phyloP scores from a whole-genome alignment of 2,329 filamentous ascomycete genomes.

The Fusarium denticulatum region DNA sequence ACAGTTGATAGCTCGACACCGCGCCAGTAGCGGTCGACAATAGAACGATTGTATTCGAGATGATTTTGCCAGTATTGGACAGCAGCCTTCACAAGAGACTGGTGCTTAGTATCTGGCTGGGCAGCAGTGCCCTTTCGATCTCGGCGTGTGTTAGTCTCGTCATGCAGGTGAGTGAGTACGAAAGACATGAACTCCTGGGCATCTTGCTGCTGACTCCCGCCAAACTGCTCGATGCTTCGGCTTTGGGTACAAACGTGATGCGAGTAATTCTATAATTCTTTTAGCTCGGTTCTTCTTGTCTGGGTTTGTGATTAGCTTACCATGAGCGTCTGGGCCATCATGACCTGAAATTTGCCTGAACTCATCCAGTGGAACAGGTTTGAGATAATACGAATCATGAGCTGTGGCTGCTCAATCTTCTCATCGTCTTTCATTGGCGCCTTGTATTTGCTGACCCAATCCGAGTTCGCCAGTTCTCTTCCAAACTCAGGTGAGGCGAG shows the following conservation, averaged over 20 bases:
- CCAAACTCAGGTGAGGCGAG: constrained; percentile 77
- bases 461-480: constrained; percentile 67
- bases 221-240: constrained; percentile 62
- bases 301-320: constrained; percentile 52
- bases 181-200: constrained; percentile 91
- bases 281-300: constrained; percentile 35
- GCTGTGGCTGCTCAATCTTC: constrained; percentile 62
- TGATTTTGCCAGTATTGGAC: constrained; percentile 80
- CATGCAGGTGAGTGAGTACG: constrained; percentile 80
- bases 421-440: constrained; percentile 72
- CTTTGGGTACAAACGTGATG: constrained; percentile 49
- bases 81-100: constrained; percentile 64
- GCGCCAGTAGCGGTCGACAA: constrained; percentile 82
- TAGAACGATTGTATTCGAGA: constrained; percentile 74
- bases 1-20: constrained; percentile 78
- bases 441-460: constrained; percentile 72
- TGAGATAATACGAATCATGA: constrained; percentile 68
- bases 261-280: constrained; percentile 62
- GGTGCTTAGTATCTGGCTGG: constrained; percentile 48
- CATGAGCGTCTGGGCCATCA: constrained; percentile 67
- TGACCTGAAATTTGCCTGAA: constrained; percentile 58
- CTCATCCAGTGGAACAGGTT: constrained; percentile 68
- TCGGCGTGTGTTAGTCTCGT: constrained; percentile 79
- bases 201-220: constrained; percentile 84
- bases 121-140: constrained; percentile 51